A percentile compares a stretch with the other conserved stretches of the same genome.
These are phyloP conservation scores for Tuctoria greenei DNA, from an alignment of 176 grass and related monocot species.

Conservation along the genomic window DNA sequence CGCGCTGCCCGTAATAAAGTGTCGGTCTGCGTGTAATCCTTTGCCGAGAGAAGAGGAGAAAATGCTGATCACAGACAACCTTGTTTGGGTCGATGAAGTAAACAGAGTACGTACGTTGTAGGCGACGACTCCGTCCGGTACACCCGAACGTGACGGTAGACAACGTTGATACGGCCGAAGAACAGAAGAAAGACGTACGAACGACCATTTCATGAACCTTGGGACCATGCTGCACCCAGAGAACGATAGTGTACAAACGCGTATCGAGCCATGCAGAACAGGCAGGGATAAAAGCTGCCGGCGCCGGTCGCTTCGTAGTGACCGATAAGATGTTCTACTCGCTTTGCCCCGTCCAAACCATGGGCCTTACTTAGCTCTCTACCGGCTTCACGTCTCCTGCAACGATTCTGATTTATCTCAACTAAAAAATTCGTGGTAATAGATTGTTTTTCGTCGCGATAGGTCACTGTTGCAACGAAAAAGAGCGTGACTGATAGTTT, in stretches of 20 bases:
- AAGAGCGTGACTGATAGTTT: too few species aligned
- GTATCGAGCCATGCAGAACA: slow-evolving; percentile 3
- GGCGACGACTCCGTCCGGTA: background rate
- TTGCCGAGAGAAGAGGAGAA: too few species aligned
- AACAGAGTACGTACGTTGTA: too few species aligned
- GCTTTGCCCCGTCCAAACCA: slow-evolving; percentile 33
- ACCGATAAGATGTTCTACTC: background rate
- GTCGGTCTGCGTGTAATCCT: too few species aligned
- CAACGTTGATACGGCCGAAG: too few species aligned
- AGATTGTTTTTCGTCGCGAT: too few species aligned
- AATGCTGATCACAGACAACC: too few species aligned
- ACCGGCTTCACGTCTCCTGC: background rate
- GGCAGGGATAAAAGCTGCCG: background rate
- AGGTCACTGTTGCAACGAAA: too few species aligned
- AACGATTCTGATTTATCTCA: too few species aligned
- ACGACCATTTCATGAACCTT: background rate
- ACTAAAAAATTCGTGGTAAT: too few species aligned
- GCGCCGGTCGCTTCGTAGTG: background rate
- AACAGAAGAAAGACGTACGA: background rate
- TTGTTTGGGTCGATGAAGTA: too few species aligned
- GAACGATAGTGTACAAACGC: background rate
- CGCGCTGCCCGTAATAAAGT: too few species aligned
- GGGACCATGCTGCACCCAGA: background rate
- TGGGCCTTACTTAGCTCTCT: background rate
- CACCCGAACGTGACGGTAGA: background rate